Evolutionary conservation across 2,329 filamentous ascomycete species (phyloP), one percentile per base, ranked within the genome.

Genomic region (Aspergillus ruber): DNA sequence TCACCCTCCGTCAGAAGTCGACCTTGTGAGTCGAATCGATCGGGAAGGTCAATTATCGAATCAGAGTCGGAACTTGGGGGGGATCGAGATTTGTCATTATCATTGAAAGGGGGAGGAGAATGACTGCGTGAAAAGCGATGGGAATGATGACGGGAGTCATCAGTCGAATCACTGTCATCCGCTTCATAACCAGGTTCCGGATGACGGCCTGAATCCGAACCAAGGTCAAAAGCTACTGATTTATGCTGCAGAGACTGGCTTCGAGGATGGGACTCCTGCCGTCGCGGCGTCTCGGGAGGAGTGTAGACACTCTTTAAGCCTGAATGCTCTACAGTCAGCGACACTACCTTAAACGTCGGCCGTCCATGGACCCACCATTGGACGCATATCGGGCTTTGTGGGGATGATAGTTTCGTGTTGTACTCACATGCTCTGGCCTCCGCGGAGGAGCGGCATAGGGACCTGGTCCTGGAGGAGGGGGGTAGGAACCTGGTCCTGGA

Each of bases 401-500:
- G 56, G 59, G 62, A 61, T 57, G 56, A 59, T 58, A 59, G 54
- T 59, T 62, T 53, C 55, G 54, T 55, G 60, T 61, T 64, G 64
- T 63, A 74, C 73, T 75, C 72, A 76, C 74, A 73, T 75, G 75
- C 61, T 74, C 72, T 50, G 64, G 67, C 54, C 69, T 63, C 52
- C 65, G 61, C 43, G 65, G 61, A 56, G 61, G 58, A 23, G 66
- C 56, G 20, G 65, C 64, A 51, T 73, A 73, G n/a, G 64, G 61
- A 48, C 72, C 66, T 27, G 63, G 58, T 43, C 58, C 67, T 9
- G 56, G 46, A 39, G 21, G 21, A 21, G 21, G 21, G 20, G 65
- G 63, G 51, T 73, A 73, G n/a, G 64, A 60, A 48, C 72, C 66
- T 25, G 63, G 58, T 43, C 42, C 63, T 65, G 51, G 71, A 70